Conservation (phyloP, 441 rosid genomes). For the Erysimum pusillum region DNA sequence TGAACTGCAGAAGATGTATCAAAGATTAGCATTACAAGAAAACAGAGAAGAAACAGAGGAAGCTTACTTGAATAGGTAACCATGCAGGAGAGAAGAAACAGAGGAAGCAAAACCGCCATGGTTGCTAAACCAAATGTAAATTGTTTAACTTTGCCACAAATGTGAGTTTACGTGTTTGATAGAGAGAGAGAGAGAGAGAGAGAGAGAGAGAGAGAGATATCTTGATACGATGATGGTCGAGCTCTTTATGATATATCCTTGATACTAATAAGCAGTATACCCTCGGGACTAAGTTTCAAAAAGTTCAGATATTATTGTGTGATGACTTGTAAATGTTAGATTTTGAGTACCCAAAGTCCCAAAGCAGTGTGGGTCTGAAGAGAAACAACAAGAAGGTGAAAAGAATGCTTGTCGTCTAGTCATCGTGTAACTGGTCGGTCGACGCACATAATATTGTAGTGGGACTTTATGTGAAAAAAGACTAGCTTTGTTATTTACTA, state of each 20-base stretch:
- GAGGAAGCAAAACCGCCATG: slow-evolving; percentile 60
- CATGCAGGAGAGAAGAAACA: slow-evolving; percentile 61
- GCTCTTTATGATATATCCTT: background rate
- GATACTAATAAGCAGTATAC: slow-evolving; percentile 32
- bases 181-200: no score
- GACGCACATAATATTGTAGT: slow-evolving; percentile 33
- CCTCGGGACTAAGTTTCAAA: background rate
- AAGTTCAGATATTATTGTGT: slow-evolving; percentile 15
- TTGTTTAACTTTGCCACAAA: background rate
- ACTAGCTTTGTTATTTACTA: slow-evolving; percentile 18
- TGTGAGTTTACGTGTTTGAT: slow-evolving; percentile 10
- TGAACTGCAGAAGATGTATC: background rate
- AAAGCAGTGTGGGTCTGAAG: slow-evolving; percentile 26
- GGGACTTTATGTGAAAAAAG: slow-evolving; percentile 25
- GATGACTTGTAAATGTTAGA: slow-evolving; percentile 46
- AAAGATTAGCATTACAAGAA: slow-evolving; percentile 16
- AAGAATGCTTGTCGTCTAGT: slow-evolving; percentile 39
- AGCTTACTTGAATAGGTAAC: slow-evolving; percentile 79
- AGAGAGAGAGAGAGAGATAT: slow-evolving; percentile 29
- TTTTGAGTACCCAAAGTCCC: slow-evolving; percentile 28
- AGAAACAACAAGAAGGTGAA: slow-evolving; percentile 33
- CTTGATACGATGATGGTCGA: slow-evolving; percentile 30
- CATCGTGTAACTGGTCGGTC: slow-evolving; percentile 28
- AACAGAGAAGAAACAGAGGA: background rate
- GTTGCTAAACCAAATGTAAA: slow-evolving; percentile 4